These are phyloP conservation scores for Ophiostoma australiae DNA, from an alignment of 2,329 filamentous ascomycete genomes.

Conservation along the genomic window DNA sequence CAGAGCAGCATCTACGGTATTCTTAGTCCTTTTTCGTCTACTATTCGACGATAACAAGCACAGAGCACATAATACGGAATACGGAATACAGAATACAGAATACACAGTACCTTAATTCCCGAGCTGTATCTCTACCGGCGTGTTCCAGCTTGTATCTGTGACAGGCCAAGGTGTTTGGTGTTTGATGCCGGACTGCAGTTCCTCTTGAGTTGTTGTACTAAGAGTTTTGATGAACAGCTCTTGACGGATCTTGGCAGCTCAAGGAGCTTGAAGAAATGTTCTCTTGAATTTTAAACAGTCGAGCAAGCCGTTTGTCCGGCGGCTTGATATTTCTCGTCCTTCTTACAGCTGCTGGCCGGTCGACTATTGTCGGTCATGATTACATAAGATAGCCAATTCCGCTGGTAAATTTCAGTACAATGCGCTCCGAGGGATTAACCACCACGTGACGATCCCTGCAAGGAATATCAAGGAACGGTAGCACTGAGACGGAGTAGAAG, in stretches of 20 bases:
- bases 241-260: neutral
- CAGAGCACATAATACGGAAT: too few relatives aligned
- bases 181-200: neutral
- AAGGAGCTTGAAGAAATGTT: neutral
- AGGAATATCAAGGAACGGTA: neutral
- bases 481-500: neutral
- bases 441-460: conserved; percentile 8
- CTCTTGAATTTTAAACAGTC: too few relatives aligned
- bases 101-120: neutral
- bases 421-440: neutral
- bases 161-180: neutral
- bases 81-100: too few relatives aligned
- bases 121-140: neutral
- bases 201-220: neutral
- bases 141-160: neutral
- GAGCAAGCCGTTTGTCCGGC: too few relatives aligned
- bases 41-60: too few relatives aligned
- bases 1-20: too few relatives aligned
- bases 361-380: neutral
- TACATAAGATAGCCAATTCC: neutral
- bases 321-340: neutral
- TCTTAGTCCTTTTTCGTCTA: too few relatives aligned
- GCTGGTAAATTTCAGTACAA: neutral
- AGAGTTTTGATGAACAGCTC: too few relatives aligned
- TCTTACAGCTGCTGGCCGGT: neutral